Percentiles rank a stretch among this genome's conserved stretches.
These are phyloP conservation scores for Candida pseudoviswanathii DNA, from an alignment of 1,139 yeast species.

Conservation along the genomic window DNA sequence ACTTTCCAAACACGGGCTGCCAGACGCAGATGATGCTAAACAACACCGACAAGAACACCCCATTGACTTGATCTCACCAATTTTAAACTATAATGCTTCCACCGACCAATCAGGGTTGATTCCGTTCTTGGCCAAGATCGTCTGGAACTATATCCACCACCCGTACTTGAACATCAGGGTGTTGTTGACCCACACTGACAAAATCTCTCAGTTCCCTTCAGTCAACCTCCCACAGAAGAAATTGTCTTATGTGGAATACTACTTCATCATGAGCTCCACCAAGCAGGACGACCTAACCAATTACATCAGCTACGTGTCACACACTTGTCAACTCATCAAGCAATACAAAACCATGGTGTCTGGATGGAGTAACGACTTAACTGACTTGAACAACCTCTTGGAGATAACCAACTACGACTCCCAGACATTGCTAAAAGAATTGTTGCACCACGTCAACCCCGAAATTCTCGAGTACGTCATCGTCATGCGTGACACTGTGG, in stretches of 20 bases:
- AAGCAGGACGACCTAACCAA: background rate
- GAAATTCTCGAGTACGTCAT: conserved; percentile 1
- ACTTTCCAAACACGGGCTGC: background rate
- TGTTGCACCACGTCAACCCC: background rate
- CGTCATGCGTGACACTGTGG: background rate
- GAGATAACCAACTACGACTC: conserved; percentile 6
- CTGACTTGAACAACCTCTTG: conserved; percentile 4
- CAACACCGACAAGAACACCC: background rate
- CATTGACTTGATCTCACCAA: conserved; percentile 10
- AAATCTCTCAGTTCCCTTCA: background rate
- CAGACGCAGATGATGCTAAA: background rate
- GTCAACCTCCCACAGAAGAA: background rate
- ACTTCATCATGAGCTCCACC: conserved; percentile 8
- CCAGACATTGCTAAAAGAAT: conserved; percentile 5
- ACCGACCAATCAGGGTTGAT: background rate
- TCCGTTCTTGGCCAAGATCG: conserved; percentile 6
- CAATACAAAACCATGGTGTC: background rate
- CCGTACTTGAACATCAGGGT: conserved; percentile 8
- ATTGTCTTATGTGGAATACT: conserved; percentile 9
- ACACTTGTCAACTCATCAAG: background rate
- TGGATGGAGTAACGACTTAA: conserved; percentile 2
- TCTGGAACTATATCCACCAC: conserved; percentile 13
- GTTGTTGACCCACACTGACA: conserved; percentile 2
- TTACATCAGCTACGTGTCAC: conserved; percentile 6
- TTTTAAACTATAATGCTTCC: conserved; percentile 3